Base-by-base conservation (phyloP, 2,329 filamentous ascomycete genomes). In the Stylonectria norvegica region DNA sequence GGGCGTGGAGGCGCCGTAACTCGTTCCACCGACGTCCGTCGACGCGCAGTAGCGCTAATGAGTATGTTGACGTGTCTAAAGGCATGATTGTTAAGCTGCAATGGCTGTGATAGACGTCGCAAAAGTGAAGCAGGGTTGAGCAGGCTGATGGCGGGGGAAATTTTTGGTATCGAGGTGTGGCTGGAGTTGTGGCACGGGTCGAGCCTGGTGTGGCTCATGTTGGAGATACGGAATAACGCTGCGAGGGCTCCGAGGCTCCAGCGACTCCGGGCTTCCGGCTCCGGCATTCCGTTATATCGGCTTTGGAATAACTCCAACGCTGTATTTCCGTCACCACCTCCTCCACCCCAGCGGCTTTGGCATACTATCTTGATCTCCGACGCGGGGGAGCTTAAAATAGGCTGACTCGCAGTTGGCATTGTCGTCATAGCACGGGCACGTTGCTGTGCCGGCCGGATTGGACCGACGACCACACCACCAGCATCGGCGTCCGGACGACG, bases 1-100 rank as follows among this genome's bases (percentile, higher is more conserved):
- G 87, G 34, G 86, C 91, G 60, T 89, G 82, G 36, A 95, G 78
- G 6, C 88, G 83, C 19, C 93, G 89, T 27, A 98, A 79, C 66
- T 98, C 93, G 70, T 98, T 97, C 93, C 93, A 98, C 56, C 93
- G 83, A 46, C 93, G 83, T 46, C 86, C 86, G 60, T 86, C 91
- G 51, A 88, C 82, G 59, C 86, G 85, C 48, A 90, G 76, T 38
- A 93, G 85, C 47, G 89, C 89, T 47, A 96, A 80, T 35, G 82
- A 81, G 73, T 96, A 97, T 36, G 87, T 89, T 10, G 88, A 91
- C 6, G 89, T 95, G 68, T 96, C 91, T 64, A 97, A 87, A 43
- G 91, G 90, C 91, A 96, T 96, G 53, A 18, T 48, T 18, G 16
- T 3, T 16, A 17, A n/a, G 16, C 12, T 25, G 12, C 14, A 38